phyloP scores from a whole-genome alignment of 2,329 filamentous ascomycete species.

The Blastomyces emzantsi region DNA sequence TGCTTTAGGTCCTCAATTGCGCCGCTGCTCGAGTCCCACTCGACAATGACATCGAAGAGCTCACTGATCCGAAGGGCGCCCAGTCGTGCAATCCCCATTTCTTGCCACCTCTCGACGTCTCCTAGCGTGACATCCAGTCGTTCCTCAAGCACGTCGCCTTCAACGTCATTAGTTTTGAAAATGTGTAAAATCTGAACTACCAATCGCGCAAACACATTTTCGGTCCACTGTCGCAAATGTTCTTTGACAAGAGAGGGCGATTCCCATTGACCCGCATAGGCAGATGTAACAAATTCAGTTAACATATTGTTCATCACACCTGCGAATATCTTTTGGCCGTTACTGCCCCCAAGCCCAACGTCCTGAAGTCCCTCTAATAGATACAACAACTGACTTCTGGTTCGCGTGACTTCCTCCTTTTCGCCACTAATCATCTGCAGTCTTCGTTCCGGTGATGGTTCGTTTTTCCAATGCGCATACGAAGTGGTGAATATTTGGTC shows the following conservation, averaged over 20 bases:
- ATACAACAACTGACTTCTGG: conserved; percentile 28
- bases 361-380: conserved; percentile 41
- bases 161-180: conserved; percentile 25
- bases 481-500: conserved; percentile 30
- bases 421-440: conserved; percentile 28
- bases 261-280: conserved; percentile 51
- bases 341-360: conserved; percentile 48
- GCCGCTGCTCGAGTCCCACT: conserved; percentile 50
- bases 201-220: conserved; percentile 45
- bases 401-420: conserved; percentile 21
- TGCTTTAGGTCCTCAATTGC: conserved; percentile 54
- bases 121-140: conserved; percentile 29
- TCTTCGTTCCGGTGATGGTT: conserved; percentile 23
- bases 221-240: conserved; percentile 48
- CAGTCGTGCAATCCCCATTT: conserved; percentile 47
- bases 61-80: conserved; percentile 48
- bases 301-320: conserved; percentile 50
- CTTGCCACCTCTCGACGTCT: conserved; percentile 46
- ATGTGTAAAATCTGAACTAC: conserved; percentile 42
- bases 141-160: conserved; percentile 18
- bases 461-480: conserved; percentile 31
- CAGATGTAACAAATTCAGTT: conserved; percentile 46
- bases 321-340: conserved; percentile 49
- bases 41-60: conserved; percentile 54
- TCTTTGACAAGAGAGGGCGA: conserved; percentile 40